These are phyloP conservation scores for Moniliella sp. DNA, from an alignment of 1,284 basidiomycete species.

Conservation along the genomic window DNA sequence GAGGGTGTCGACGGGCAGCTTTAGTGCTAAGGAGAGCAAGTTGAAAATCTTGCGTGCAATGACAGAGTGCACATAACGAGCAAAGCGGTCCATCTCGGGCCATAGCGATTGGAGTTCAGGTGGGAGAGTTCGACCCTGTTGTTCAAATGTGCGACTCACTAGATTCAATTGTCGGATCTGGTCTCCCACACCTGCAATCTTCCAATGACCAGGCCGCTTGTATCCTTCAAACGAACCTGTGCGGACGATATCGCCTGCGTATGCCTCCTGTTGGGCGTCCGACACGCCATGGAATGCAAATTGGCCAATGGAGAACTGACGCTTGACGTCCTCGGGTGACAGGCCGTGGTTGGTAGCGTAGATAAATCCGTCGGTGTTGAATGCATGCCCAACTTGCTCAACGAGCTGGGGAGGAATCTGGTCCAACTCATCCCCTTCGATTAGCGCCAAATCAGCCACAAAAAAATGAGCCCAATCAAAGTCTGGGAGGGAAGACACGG, in stretches of 20 bases:
- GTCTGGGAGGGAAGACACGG: slow-evolving; percentile 3
- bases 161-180: slow-evolving; percentile 37
- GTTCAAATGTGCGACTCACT: slow-evolving; percentile 27
- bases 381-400: slow-evolving; percentile 17
- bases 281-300: slow-evolving; percentile 21
- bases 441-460: slow-evolving; percentile 21
- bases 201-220: slow-evolving; percentile 37
- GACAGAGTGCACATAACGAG: slow-evolving; percentile 29
- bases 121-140: slow-evolving; percentile 14
- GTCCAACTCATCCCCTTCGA: slow-evolving; percentile 20
- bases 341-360: slow-evolving; percentile 31
- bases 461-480: slow-evolving; percentile 28
- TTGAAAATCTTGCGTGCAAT: slow-evolving; percentile 35
- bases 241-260: slow-evolving; percentile 22
- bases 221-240: slow-evolving; percentile 32
- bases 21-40: slow-evolving; percentile 35
- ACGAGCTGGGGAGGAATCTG: slow-evolving; percentile 16
- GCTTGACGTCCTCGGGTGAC: slow-evolving; percentile 17
- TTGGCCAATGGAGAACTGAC: slow-evolving; percentile 30
- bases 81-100: slow-evolving; percentile 35
- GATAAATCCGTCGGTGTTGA: slow-evolving; percentile 23
- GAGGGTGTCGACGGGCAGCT: slow-evolving; percentile 36
- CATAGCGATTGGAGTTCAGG: slow-evolving; percentile 13
- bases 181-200: slow-evolving; percentile 32
- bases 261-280: slow-evolving; percentile 16